These are phyloP conservation scores for Aspergillus calidoustus DNA, from an alignment of 2,329 filamentous ascomycete species.

Conservation along the genomic window DNA sequence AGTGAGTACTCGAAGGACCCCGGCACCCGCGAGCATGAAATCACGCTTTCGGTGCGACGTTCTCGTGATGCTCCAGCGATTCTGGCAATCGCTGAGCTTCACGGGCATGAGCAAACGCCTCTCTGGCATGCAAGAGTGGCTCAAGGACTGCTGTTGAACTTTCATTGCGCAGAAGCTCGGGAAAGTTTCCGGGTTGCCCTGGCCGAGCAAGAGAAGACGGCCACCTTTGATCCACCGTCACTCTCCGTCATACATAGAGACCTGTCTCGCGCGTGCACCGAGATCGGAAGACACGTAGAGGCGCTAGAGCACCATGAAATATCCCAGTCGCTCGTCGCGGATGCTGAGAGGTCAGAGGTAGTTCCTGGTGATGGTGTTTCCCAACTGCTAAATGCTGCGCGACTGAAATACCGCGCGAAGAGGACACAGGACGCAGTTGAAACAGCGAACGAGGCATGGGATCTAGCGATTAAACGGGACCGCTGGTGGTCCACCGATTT, in stretches of 20 bases:
- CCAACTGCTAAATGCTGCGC: not conserved
- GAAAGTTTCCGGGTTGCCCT: not conserved
- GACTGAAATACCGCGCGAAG: not conserved
- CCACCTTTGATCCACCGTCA: not conserved
- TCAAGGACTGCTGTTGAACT: not conserved
- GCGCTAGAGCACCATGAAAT: not conserved
- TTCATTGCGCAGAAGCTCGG: not conserved
- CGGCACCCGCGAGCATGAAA: not conserved
- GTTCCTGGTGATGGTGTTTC: not conserved
- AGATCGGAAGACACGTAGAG: not conserved
- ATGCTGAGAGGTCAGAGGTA: too few relatives aligned
- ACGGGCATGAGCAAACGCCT: not conserved
- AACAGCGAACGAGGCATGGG: not conserved
- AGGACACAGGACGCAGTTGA: not conserved
- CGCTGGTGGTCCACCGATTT: not conserved
- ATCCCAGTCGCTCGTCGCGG: not conserved
- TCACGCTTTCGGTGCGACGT: not conserved
- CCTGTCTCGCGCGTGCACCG: not conserved
- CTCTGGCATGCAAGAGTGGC: slow-evolving; percentile 12
- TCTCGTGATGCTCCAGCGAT: not conserved
- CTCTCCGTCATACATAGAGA: slow-evolving; percentile 3
- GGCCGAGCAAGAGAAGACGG: not conserved
- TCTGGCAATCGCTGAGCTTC: not conserved
- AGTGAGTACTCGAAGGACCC: too few relatives aligned
- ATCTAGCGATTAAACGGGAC: not conserved